Evolutionary conservation across 164 flowering plant species (phyloP).

Genomic region (Euptelea pleiosperma): DNA sequence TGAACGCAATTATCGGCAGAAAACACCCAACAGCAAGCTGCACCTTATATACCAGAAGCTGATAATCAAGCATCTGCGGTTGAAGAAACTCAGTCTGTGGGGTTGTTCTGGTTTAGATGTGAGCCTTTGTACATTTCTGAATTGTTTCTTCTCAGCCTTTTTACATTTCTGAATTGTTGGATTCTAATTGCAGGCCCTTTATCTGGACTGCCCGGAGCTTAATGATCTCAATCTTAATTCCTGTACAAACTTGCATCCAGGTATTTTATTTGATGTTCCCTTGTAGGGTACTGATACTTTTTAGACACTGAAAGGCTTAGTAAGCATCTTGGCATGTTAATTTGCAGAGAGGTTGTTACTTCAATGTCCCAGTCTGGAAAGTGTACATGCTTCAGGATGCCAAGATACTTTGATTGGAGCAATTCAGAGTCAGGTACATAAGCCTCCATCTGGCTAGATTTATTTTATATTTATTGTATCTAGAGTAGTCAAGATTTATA

Average conservation of each 20-base stretch:
- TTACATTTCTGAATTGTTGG: slow-evolving; percentile 12
- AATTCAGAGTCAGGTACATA: slow-evolving; percentile 61
- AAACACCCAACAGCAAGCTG: slow-evolving; percentile 32
- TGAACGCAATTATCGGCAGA: slow-evolving; percentile 26
- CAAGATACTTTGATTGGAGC: slow-evolving; percentile 46
- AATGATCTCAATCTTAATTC: slow-evolving; percentile 78
- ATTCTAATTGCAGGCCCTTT: slow-evolving; percentile 67
- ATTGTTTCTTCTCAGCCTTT: not conserved
- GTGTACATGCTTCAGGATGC: slow-evolving; percentile 89
- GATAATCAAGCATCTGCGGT: slow-evolving; percentile 70
- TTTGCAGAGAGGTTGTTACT: slow-evolving; percentile 62
- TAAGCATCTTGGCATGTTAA: not conserved
- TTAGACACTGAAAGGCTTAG: not conserved
- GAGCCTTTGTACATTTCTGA: slow-evolving; percentile 24
- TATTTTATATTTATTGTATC: not conserved
- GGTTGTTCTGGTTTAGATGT: slow-evolving; percentile 98
- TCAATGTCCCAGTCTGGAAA: slow-evolving; percentile 78
- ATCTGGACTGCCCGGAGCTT: slow-evolving; percentile 81
- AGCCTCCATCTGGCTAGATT: not conserved
- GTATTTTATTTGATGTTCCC: slow-evolving; percentile 28
- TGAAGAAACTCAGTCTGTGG: slow-evolving; percentile 96
- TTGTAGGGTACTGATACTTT: not conserved
- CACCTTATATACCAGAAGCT: slow-evolving; percentile 78
- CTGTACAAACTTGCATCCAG: slow-evolving; percentile 85
- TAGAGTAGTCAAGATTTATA: not conserved